Percentiles rank a stretch among this genome's conserved stretches.
Evolutionary conservation across 2,329 filamentous ascomycete species (phyloP).

Genomic region (Calonectria multiphialidica): DNA sequence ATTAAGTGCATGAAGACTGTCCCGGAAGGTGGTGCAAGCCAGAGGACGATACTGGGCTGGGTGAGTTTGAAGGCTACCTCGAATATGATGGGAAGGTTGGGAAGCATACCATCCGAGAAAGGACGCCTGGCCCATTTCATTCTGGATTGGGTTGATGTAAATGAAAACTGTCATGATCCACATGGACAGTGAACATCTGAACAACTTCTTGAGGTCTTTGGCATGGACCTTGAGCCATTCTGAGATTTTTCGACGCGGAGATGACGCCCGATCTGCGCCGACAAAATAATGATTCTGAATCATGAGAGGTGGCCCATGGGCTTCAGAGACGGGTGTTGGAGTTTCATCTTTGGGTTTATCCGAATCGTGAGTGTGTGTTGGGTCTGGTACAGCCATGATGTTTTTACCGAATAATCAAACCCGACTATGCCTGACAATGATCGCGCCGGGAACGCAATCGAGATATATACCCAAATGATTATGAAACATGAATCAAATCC

Average conservation of each 20-base stretch:
- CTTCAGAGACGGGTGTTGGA: no score
- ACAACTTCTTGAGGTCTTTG: neutral
- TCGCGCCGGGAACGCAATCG: neutral
- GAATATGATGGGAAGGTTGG: neutral
- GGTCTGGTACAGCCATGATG: neutral
- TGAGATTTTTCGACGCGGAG: neutral
- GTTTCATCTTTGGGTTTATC: neutral
- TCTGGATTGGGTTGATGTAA: neutral
- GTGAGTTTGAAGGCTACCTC: neutral
- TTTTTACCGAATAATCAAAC: neutral
- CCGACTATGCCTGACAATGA: no score
- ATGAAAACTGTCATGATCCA: neutral
- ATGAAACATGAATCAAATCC: neutral
- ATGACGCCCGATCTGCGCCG: neutral
- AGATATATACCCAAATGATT: neutral
- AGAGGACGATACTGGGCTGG: neutral
- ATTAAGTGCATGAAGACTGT: conserved; percentile 37
- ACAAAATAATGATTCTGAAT: neutral
- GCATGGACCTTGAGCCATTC: neutral
- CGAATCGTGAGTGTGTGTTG: neutral
- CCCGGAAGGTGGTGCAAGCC: conserved; percentile 33
- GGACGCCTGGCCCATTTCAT: neutral
- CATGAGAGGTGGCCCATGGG: neutral
- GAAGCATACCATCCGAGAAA: neutral
- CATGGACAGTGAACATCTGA: neutral